Conservation (phyloP, 2,329 filamentous ascomycete genomes). For the Monosporascus sp. region DNA sequence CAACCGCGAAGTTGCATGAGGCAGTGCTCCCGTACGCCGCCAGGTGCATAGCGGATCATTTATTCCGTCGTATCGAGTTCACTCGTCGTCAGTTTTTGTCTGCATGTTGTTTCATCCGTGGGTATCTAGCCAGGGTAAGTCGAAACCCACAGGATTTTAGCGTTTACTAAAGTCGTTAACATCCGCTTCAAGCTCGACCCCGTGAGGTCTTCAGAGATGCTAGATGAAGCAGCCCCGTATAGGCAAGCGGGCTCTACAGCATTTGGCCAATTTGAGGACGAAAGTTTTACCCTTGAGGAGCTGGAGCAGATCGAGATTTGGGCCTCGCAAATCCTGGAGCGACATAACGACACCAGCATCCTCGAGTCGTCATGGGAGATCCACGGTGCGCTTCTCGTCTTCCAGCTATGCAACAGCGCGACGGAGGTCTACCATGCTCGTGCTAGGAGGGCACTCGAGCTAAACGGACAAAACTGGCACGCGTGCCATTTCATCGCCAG, state of each 20-base stretch:
- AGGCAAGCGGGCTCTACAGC: slow-evolving; percentile 2
- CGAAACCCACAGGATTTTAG: background rate
- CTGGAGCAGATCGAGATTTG: slow-evolving; percentile 21
- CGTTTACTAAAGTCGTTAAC: slow-evolving; percentile 7
- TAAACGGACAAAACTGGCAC: slow-evolving; percentile 25
- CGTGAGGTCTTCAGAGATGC: slow-evolving; percentile 16
- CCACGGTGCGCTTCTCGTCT: slow-evolving; percentile 22
- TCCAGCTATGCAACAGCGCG: slow-evolving; percentile 20
- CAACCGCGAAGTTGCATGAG: slow-evolving; percentile 16
- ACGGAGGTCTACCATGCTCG: slow-evolving; percentile 19
- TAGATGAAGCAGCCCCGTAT: slow-evolving; percentile 14
- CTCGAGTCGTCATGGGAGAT: slow-evolving; percentile 25
- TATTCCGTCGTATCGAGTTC: slow-evolving; percentile 24
- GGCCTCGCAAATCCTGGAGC: slow-evolving; percentile 14
- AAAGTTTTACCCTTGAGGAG: slow-evolving; percentile 13
- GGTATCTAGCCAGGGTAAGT: slow-evolving; percentile 24
- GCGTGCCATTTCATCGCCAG: slow-evolving; percentile 25
- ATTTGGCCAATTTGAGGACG: slow-evolving; percentile 14
- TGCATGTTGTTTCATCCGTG: slow-evolving; percentile 22
- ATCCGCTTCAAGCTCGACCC: slow-evolving; percentile 15
- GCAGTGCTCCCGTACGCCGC: slow-evolving; percentile 18
- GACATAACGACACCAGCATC: slow-evolving; percentile 12
- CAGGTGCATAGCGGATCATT: slow-evolving; percentile 20
- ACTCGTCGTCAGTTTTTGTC: slow-evolving; percentile 22
- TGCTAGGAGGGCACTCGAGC: slow-evolving; percentile 19